Evolutionary conservation across 2,329 filamentous ascomycete species (phyloP).

Genomic region (Epichloe amarillans): DNA sequence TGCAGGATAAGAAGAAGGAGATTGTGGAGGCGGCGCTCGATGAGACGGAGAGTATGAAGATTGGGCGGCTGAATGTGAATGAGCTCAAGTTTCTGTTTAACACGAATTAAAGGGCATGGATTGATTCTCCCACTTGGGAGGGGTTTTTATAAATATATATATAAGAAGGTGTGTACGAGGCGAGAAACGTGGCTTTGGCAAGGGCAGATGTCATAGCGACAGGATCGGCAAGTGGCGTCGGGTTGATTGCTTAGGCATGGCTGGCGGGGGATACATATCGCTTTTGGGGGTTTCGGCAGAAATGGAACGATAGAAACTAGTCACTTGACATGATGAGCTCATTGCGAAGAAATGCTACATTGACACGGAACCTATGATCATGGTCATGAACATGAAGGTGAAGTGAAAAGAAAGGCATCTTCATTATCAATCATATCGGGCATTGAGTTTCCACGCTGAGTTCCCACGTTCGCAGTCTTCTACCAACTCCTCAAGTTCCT

Average conservation of each 20-base stretch:
- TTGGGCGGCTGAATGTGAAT: constrained; percentile 50
- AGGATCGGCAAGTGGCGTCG: neutral
- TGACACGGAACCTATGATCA: no score
- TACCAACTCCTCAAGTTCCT: neutral
- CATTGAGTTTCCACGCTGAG: neutral
- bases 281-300: neutral
- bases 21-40: constrained; percentile 71
- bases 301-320: neutral
- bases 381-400: no score
- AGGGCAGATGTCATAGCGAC: no score
- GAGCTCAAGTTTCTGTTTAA: constrained; percentile 61
- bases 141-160: no score
- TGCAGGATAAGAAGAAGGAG: constrained; percentile 67
- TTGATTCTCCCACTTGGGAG: no score
- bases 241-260: neutral
- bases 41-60: constrained; percentile 52
- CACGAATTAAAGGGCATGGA: constrained; percentile 1
- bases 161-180: no score
- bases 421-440: neutral
- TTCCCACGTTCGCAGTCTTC: neutral
- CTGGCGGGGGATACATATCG: neutral
- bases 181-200: no score
- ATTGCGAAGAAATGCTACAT: no score
- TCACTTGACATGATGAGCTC: no score
- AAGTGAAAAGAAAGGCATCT: neutral